Conservation (phyloP, 2,329 filamentous ascomycete genomes). For the Hypoxylon sp. region DNA sequence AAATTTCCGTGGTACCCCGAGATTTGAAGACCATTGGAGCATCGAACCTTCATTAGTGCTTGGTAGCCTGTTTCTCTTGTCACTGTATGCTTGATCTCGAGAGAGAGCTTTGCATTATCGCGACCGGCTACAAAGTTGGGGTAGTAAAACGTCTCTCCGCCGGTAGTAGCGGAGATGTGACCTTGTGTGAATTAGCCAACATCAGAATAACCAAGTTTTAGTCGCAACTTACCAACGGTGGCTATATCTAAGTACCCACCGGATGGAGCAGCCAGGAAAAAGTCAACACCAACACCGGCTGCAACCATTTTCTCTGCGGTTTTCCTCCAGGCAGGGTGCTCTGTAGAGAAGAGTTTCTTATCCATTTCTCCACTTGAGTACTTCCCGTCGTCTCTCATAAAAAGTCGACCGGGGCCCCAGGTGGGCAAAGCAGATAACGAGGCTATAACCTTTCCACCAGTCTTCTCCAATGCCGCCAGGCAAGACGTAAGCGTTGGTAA, state of each 20-base stretch:
- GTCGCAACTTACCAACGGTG: conserved; percentile 73
- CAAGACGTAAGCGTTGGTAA: conserved; percentile 86
- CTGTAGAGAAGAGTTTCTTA: conserved; percentile 89
- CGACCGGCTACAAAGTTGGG: conserved; percentile 92
- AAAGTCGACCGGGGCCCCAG: conserved; percentile 86
- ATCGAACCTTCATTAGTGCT: conserved; percentile 97
- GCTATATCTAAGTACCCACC: conserved; percentile 93
- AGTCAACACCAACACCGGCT: conserved; percentile 86
- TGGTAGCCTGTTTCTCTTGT: conserved; percentile 94
- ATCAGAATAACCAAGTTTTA: neutral
- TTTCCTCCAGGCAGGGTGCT: conserved; percentile 89
- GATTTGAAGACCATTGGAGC: conserved; percentile 94
- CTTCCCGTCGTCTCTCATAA: conserved; percentile 88
- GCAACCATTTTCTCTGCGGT: conserved; percentile 87
- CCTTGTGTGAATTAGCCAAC: conserved; percentile 57
- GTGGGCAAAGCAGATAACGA: conserved; percentile 88
- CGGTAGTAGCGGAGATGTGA: conserved; percentile 86
- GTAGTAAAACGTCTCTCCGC: conserved; percentile 95
- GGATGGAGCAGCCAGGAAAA: conserved; percentile 91
- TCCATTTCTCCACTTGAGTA: conserved; percentile 86
- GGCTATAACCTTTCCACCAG: conserved; percentile 91
- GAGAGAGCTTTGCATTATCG: conserved; percentile 82
- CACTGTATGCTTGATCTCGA: conserved; percentile 86
- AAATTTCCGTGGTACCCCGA: conserved; percentile 97
- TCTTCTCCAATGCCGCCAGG: conserved; percentile 81